phyloP scores from a whole-genome alignment of 192 early-diverging fungal species.

The Pecoramyces ruminantium region DNA sequence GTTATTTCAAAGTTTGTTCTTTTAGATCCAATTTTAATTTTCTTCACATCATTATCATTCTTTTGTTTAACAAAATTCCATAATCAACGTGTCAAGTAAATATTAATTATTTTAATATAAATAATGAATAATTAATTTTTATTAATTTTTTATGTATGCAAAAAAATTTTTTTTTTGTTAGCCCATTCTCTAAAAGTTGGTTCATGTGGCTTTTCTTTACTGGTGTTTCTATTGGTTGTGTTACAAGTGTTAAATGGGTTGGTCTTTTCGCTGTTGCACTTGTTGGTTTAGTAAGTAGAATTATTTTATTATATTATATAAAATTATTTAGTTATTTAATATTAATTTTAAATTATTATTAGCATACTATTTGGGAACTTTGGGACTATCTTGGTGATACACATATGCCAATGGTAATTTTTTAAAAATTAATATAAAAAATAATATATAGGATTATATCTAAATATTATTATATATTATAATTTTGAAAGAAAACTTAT shows the following conservation, averaged over 20 bases:
- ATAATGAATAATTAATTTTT: not conserved
- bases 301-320: not conserved
- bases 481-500: not conserved
- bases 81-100: not conserved
- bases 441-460: too few species aligned
- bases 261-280: conserved; percentile 74
- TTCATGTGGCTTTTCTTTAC: not conserved
- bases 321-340: not conserved
- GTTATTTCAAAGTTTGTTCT: conserved; percentile 1
- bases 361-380: conserved; percentile 1
- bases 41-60: not conserved
- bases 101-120: not conserved
- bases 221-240: conserved; percentile 2
- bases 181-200: not conserved
- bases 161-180: not conserved
- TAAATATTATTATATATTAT: too few species aligned
- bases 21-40: not conserved
- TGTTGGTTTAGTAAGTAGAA: not conserved
- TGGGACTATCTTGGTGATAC: not conserved
- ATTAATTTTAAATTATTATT: not conserved
- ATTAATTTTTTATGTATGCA: too few species aligned
- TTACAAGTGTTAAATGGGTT: conserved; percentile 72
- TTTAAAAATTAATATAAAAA: too few species aligned
- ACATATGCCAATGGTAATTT: not conserved
- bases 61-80: not conserved